Base-by-base conservation (phyloP, 75 land plant species). In the Chamaecyparis obtusa region DNA sequence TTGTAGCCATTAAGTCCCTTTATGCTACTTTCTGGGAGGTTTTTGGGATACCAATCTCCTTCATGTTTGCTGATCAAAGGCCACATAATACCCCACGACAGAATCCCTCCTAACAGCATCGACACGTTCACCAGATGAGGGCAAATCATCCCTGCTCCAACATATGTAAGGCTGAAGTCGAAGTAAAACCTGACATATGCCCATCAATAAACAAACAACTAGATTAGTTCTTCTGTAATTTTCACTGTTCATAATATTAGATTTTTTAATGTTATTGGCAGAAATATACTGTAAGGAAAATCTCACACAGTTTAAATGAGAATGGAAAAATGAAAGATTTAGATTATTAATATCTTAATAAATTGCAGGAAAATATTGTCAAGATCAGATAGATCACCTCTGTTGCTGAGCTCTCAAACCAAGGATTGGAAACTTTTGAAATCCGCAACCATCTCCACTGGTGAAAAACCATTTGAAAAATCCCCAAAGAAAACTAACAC, bases 381-480 rank as follows among this genome's bases (percentile, higher is more conserved):
- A 17, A 35, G 69, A 64, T 9, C 19, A 15, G 41, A 33, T 9
- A 19, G 55, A 16, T 86, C 84, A 89, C 92, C 87, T 89, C 30
- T 89, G 56, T 35, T 78, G 39, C 90, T 89, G 94, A 71, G 99
- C 99, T 91, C 91, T 80, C 85, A 97, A n/a, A 30, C 99, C 99
- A 83, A 97, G 91, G 4, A 95, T 89, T 5, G 99, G 99, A 89
- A 97, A 97, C 39, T 95, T 89, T 13, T 60, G 83, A 51, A 97
- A 97, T 13, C 99, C 99, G 89, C 99, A 97, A 21, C 71, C 37
- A 15, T 90, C 91, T 87, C 94, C 94, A 3, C 98, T 95, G 39
- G 94, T 87, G 85, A 88, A 96, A 86, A 97, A 95, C 99, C 99
- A 97, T 85, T 97, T 93, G 91, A 97, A 96, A 86, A 93, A 93